Percentiles rank a stretch among this genome's conserved stretches.
phyloP scores from a whole-genome alignment of 805 yeast species.

The Hemisphaericaspora nanyangensis region DNA sequence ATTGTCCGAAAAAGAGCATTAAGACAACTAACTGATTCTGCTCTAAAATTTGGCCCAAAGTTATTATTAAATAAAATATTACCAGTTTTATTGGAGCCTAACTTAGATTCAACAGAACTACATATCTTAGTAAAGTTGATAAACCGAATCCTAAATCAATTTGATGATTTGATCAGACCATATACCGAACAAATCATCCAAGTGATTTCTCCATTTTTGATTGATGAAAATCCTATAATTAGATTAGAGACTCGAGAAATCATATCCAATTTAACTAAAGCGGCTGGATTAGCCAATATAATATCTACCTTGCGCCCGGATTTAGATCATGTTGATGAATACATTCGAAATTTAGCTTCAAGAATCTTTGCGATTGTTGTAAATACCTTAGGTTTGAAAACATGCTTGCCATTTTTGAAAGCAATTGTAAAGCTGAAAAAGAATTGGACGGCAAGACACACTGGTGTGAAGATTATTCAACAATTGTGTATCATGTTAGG shows the following conservation, averaged over 20 bases:
- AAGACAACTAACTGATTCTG: constrained; percentile 60
- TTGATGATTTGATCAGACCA: constrained; percentile 67
- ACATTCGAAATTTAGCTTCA: constrained; percentile 70
- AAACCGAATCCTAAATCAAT: constrained; percentile 61
- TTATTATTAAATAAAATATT: constrained; percentile 65
- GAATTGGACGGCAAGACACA: constrained; percentile 78
- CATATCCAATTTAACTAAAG: constrained; percentile 67
- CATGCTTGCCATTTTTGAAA: constrained; percentile 71
- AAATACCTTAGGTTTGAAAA: constrained; percentile 67
- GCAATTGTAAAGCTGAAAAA: constrained; percentile 77
- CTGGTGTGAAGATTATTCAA: constrained; percentile 75
- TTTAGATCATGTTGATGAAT: constrained; percentile 78
- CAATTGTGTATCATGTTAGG: constrained; percentile 70
- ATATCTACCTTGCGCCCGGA: constrained; percentile 78
- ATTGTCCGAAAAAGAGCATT: constrained; percentile 63
- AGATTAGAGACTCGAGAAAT: constrained; percentile 78
- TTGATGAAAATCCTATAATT: constrained; percentile 75
- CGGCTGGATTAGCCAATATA: constrained; percentile 79
- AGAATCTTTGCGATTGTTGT: constrained; percentile 83
- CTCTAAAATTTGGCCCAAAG: constrained; percentile 65
- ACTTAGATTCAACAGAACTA: constrained; percentile 76
- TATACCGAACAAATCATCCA: constrained; percentile 67
- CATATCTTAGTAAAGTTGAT: constrained; percentile 75
- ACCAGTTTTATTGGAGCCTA: constrained; percentile 69
- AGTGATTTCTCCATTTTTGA: constrained; percentile 73